Percentiles rank a stretch among this genome's conserved stretches.
phyloP scores from a whole-genome alignment of 164 flowering plant genomes.

The Cinnamomum micranthum region DNA sequence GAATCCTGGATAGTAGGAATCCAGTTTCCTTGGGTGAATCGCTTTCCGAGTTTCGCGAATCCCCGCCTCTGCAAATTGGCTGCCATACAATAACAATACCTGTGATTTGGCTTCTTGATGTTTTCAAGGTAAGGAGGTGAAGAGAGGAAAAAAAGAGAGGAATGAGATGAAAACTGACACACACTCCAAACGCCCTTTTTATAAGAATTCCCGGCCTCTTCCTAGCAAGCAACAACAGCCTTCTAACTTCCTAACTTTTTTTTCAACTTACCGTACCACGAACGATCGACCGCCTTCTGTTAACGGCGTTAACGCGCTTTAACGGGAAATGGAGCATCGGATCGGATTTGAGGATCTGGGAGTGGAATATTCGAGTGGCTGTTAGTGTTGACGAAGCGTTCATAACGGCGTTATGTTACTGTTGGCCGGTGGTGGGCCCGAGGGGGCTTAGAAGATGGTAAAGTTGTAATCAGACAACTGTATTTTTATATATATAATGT shows the following conservation, averaged over 20 bases:
- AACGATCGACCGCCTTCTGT: not conserved
- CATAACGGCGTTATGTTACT: too few species aligned
- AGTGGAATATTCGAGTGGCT: too few species aligned
- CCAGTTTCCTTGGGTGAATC: conserved; percentile 31
- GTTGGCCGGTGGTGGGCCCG: too few species aligned
- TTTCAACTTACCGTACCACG: not conserved
- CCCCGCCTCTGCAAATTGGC: conserved; percentile 40
- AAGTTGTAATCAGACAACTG: too few species aligned
- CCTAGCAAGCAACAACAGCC: not conserved
- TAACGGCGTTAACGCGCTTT: not conserved
- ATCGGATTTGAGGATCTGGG: too few species aligned
- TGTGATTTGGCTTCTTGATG: not conserved
- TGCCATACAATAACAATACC: conserved; percentile 36
- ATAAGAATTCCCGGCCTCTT: not conserved
- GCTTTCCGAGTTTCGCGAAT: conserved; percentile 44
- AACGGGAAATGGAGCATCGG: not conserved
- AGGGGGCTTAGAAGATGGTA: too few species aligned
- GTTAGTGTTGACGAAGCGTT: too few species aligned
- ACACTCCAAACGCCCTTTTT: not conserved
- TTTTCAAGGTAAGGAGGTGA: not conserved
- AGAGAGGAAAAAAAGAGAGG: not conserved
- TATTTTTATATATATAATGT: too few species aligned
- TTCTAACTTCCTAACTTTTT: not conserved
- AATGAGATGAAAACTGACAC: too few species aligned
- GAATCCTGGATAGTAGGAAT: conserved; percentile 13